A percentile compares a stretch with the other conserved stretches of the same genome.
Evolutionary conservation across 1,139 yeast species (phyloP).

Genomic region (Pichiaceae sp.): DNA sequence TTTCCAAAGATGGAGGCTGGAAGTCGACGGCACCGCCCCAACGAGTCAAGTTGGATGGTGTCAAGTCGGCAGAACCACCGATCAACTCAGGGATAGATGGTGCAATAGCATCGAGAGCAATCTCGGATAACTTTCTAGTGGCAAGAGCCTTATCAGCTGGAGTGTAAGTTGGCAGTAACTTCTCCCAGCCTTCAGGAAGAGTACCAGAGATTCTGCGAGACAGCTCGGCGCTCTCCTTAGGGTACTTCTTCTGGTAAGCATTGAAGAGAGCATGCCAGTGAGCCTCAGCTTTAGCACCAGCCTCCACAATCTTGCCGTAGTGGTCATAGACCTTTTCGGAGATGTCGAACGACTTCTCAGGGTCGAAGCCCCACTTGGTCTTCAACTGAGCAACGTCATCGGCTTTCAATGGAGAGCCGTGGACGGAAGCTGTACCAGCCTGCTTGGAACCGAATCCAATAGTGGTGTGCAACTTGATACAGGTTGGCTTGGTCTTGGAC

Average conservation of each 20-base stretch:
- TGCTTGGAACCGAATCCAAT: slow-evolving; percentile 90
- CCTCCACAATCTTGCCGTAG: slow-evolving; percentile 51
- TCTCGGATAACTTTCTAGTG: slow-evolving; percentile 91
- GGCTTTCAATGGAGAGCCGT: slow-evolving; percentile 93
- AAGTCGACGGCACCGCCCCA: slow-evolving; percentile 79
- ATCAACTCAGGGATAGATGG: slow-evolving; percentile 76
- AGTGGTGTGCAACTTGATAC: slow-evolving; percentile 82
- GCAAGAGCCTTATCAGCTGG: slow-evolving; percentile 80
- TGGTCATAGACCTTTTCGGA: slow-evolving; percentile 77
- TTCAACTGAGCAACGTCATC: slow-evolving; percentile 91
- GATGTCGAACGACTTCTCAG: slow-evolving; percentile 69
- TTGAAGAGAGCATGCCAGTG: slow-evolving; percentile 67
- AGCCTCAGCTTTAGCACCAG: slow-evolving; percentile 57
- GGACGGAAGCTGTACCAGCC: slow-evolving; percentile 88
- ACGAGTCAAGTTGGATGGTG: slow-evolving; percentile 96
- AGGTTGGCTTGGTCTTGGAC: slow-evolving; percentile 73
- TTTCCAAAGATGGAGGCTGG: slow-evolving; percentile 79
- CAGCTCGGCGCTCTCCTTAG: slow-evolving; percentile 73
- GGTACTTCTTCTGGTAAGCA: slow-evolving; percentile 61
- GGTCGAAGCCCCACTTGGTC: slow-evolving; percentile 81
- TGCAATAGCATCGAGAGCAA: slow-evolving; percentile 58
- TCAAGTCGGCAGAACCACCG: slow-evolving; percentile 98
- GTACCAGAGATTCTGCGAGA: slow-evolving; percentile 73
- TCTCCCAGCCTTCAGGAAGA: slow-evolving; percentile 81
- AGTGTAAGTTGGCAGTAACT: slow-evolving; percentile 70